Percentiles rank a stretch among this genome's conserved stretches.
Conservation (phyloP, 306 rosid genomes). For the Corylus americana region DNA sequence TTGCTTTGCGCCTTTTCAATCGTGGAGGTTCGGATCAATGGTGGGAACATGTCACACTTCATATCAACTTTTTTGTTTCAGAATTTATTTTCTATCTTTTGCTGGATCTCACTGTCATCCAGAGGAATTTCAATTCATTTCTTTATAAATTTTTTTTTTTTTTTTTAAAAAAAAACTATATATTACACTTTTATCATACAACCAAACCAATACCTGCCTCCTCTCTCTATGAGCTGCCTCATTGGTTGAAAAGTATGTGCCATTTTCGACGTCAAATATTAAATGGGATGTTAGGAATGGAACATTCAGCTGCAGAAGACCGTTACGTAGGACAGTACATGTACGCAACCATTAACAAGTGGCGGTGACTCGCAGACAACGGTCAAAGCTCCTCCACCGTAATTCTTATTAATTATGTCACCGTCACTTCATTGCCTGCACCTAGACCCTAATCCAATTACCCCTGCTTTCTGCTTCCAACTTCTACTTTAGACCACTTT, state of each 20-base stretch:
- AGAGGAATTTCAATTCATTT: neutral
- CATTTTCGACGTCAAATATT: neutral
- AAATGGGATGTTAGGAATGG: neutral
- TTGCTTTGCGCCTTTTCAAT: neutral
- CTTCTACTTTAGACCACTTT: too few species aligned
- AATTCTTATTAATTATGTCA: neutral
- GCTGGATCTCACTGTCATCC: neutral
- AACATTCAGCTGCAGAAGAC: neutral
- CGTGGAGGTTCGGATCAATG: neutral
- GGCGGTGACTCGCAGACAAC: neutral
- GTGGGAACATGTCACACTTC: neutral
- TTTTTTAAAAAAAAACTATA: too few species aligned
- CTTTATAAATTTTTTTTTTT: neutral
- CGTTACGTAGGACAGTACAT: neutral
- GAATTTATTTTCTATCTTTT: neutral
- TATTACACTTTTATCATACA: too few species aligned
- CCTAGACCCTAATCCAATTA: neutral
- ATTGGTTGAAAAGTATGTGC: neutral
- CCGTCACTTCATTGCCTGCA: neutral
- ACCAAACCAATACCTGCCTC: too few species aligned
- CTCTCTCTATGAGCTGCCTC: too few species aligned
- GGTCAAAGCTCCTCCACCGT: neutral
- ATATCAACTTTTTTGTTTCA: neutral
- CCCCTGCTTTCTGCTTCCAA: too few species aligned
- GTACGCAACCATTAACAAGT: neutral